Evolutionary conservation across 176 grass and related monocot species (phyloP), one percentile per base, ranked within the genome.

Genomic region (Dactylis glomerata): DNA sequence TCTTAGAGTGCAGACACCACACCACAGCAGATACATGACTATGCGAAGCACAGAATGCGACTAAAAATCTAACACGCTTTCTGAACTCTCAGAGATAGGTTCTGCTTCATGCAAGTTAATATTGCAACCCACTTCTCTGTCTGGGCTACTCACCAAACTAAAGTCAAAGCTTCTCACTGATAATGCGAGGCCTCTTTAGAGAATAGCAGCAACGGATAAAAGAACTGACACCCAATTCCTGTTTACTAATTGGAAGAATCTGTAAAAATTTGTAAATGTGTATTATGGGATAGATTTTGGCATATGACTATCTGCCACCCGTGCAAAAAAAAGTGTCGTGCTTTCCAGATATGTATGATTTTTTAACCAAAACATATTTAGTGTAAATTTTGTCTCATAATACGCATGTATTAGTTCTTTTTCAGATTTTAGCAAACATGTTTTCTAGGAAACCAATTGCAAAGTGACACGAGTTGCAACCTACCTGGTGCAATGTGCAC

Each of bases 61-160:
- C 2, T 4, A 19, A 30, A 28, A 44, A 67, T 17, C 16, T 75
- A 17, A 13, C 42, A 10, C 30, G 6, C 16, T 66, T 76, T 32
- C 16, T 77, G 20, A 30, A 76, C 8, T 19, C 27, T 28, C 22
- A 49, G 10, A 69, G 66, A 82, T 17, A 80, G 38, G 64, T 64
- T 42, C 30, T 74, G 32, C n/a, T 38, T 71, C 34, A 27, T 79
- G 75, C 67, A 73, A 59, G 6, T 85, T 77, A 52, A n/a, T 85
- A 77, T 4, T 1, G 16, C 50, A 80, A 33, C 51, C 40, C 13
- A 61, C 24, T 44, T 52, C 23, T 88, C 57, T 88, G 34, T 67
- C 76, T 68, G 65, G 22, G 73, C 62, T 81, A 70, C 30, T 62
- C 33, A 72, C 38, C 26, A 59, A 88, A 20, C 36, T 15, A 13